A percentile compares a stretch with the other conserved stretches of the same genome.
These are phyloP conservation scores for Hypoxylon subgilvum DNA, from an alignment of 495 filamentous ascomycete genomes.

Conservation along the genomic window DNA sequence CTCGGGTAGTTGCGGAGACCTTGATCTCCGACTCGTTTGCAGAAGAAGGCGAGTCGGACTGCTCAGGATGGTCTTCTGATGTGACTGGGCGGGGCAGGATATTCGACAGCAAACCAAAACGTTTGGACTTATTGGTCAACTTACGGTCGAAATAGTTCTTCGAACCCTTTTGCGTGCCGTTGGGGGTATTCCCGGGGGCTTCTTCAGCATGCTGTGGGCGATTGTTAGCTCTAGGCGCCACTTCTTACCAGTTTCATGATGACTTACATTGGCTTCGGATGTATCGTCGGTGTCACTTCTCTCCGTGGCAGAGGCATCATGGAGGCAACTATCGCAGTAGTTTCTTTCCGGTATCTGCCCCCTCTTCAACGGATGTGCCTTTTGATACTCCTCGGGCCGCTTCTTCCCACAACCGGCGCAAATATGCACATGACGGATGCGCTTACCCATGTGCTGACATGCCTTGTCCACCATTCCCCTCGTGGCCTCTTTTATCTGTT, in stretches of 20 bases:
- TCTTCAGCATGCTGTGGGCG: slow-evolving; percentile 6
- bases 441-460: slow-evolving; percentile 13
- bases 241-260: too few relatives aligned
- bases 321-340: slow-evolving; percentile 32
- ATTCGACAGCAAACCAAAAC: neutral
- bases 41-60: neutral
- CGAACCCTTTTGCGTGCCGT: neutral
- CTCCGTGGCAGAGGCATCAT: slow-evolving; percentile 8
- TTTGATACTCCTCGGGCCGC: slow-evolving; percentile 28
- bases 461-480: neutral
- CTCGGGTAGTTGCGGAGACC: neutral
- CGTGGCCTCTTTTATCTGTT: neutral
- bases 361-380: slow-evolving; percentile 27
- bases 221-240: slow-evolving; percentile 14
- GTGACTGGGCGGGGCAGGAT: neutral
- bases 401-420: slow-evolving; percentile 36
- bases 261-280: neutral
- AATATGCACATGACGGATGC: slow-evolving; percentile 28
- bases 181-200: neutral
- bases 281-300: neutral
- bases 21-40: slow-evolving; percentile 9
- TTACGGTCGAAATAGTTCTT: neutral
- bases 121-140: slow-evolving; percentile 1
- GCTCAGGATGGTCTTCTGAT: neutral
- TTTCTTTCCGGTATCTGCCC: slow-evolving; percentile 29